phyloP scores from a whole-genome alignment of 768 basidiomycete species.

The Lactifluus pinguis region DNA sequence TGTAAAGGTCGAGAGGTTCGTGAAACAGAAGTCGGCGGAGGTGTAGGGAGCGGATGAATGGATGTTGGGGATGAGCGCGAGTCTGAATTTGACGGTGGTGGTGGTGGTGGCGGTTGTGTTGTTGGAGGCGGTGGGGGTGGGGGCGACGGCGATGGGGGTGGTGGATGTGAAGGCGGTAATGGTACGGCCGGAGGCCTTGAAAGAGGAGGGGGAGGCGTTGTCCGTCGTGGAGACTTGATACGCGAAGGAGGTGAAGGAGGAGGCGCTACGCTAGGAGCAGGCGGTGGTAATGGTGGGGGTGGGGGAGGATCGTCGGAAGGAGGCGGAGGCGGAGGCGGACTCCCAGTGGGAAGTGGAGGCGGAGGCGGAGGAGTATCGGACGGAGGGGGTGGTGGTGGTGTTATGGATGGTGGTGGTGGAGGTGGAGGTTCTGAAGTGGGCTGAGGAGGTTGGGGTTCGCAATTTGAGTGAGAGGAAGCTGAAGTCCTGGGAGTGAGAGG shows the following conservation, averaged over 20 bases:
- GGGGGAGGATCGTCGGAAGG: conserved; percentile 18
- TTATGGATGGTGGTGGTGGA: conserved; percentile 21
- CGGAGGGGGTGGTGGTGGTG: conserved; percentile 22
- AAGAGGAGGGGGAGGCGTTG: too few species aligned
- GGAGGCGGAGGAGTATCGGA: conserved; percentile 17
- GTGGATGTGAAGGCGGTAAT: conserved; percentile 17
- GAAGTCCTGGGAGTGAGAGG: conserved; percentile 20
- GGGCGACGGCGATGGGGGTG: conserved; percentile 22
- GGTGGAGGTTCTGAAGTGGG: conserved; percentile 23
- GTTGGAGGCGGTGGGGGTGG: conserved; percentile 20
- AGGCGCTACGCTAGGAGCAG: too few species aligned
- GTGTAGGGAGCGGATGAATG: conserved; percentile 18
- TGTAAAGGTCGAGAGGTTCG: conserved; percentile 21
- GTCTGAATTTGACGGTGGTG: conserved; percentile 11
- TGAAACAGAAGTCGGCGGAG: conserved; percentile 23
- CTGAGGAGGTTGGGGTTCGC: conserved; percentile 21
- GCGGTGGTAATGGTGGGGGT: too few species aligned
- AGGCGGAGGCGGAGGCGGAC: conserved; percentile 19
- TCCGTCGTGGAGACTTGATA: too few species aligned
- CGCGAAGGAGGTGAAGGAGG: too few species aligned
- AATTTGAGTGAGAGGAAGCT: conserved; percentile 21
- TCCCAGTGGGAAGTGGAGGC: too few species aligned
- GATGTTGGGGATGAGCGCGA: conserved; percentile 21
- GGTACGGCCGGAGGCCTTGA: too few species aligned
- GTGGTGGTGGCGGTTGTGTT: conserved; percentile 22